Evolutionary conservation across 371 early-diverging fungal species (phyloP).

Genomic region (Lichtheimia corymbifera): DNA sequence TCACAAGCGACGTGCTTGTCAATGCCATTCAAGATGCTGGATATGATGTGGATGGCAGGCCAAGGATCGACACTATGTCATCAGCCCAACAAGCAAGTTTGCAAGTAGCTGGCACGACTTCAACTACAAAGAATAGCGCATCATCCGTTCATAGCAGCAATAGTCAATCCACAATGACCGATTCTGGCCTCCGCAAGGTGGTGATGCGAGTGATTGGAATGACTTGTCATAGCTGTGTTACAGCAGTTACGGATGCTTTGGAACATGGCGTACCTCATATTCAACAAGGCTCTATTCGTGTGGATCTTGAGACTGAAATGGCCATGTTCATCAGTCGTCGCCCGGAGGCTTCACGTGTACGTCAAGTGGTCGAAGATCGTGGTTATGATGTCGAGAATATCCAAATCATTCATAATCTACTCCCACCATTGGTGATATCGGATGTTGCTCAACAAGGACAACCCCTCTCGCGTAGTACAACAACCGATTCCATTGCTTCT

Average conservation of each 20-base stretch:
- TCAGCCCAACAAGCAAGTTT: not conserved
- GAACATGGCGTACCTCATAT: slow-evolving; percentile 27
- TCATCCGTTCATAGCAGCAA: no score
- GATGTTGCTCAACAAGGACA: not conserved
- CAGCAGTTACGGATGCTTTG: slow-evolving; percentile 34
- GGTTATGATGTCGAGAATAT: slow-evolving; percentile 46
- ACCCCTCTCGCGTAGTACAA: not conserved
- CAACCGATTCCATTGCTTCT: slow-evolving; percentile 18
- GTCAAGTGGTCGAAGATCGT: slow-evolving; percentile 29
- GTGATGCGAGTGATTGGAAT: slow-evolving; percentile 50
- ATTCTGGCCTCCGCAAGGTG: slow-evolving; percentile 27
- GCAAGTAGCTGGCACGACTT: not conserved
- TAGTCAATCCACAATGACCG: not conserved
- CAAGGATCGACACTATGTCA: slow-evolving; percentile 16
- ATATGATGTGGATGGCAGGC: slow-evolving; percentile 53
- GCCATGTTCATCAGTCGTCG: slow-evolving; percentile 41
- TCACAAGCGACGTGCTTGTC: slow-evolving; percentile 29
- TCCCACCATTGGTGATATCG: slow-evolving; percentile 27
- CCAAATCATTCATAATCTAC: slow-evolving; percentile 46
- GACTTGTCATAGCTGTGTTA: slow-evolving; percentile 38
- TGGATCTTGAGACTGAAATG: slow-evolving; percentile 48
- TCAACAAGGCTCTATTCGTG: slow-evolving; percentile 32
- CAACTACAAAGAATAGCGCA: no score
- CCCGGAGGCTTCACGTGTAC: slow-evolving; percentile 27
- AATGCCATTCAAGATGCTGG: slow-evolving; percentile 61